These are phyloP conservation scores for Yarrowia galli DNA, from an alignment of 1,139 yeast species.

Conservation along the genomic window DNA sequence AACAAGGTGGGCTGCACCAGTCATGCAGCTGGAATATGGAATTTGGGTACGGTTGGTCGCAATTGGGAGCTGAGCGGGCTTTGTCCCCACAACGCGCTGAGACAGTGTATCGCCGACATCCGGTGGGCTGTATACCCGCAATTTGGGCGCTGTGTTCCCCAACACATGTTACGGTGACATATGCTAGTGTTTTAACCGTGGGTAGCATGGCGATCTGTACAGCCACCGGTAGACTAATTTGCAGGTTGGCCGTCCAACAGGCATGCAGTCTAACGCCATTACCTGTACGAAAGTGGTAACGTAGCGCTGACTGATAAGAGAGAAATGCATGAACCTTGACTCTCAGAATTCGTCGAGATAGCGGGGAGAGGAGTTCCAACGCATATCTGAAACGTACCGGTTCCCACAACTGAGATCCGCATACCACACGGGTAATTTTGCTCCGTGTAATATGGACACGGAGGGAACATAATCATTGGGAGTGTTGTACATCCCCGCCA, in stretches of 20 bases:
- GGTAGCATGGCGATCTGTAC: conserved; percentile 7
- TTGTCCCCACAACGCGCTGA: neutral
- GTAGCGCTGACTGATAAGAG: conserved; percentile 32
- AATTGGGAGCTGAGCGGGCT: neutral
- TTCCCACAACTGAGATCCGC: too few relatives aligned
- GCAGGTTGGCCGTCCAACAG: neutral
- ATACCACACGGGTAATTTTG: neutral
- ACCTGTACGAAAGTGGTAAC: conserved; percentile 10
- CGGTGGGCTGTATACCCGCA: neutral
- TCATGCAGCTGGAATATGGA: neutral
- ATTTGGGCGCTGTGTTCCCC: neutral
- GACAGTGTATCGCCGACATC: conserved; percentile 6
- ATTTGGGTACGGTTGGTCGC: conserved; percentile 1
- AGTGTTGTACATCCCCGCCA: neutral
- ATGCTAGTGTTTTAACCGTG: conserved; percentile 3
- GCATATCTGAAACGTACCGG: neutral
- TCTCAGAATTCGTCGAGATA: neutral
- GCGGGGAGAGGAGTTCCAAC: neutral
- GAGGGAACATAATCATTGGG: neutral
- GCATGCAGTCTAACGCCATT: conserved; percentile 11
- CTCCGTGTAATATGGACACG: neutral
- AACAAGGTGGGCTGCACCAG: conserved; percentile 21
- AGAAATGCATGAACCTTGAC: conserved; percentile 14
- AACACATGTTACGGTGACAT: conserved; percentile 17
- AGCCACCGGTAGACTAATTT: conserved; percentile 18